phyloP scores from a whole-genome alignment of 116 monocot species.

The Trichopus zeylanicus region DNA sequence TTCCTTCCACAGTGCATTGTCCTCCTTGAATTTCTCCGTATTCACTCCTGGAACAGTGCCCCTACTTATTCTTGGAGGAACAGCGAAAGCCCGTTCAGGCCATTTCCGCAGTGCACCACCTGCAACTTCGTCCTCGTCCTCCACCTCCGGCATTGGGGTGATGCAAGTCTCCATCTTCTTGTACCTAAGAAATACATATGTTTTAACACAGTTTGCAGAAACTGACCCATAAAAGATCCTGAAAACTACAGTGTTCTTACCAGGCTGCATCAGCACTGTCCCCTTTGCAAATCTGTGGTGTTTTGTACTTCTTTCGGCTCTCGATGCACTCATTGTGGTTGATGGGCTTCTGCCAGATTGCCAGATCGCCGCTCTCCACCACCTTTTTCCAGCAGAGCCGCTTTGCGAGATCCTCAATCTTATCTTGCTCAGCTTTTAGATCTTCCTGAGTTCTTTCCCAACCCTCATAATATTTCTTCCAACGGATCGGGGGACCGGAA shows the following conservation, averaged over 20 bases:
- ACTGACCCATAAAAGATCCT: background rate
- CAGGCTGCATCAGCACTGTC: conserved; percentile 36
- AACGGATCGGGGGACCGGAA: conserved; percentile 69
- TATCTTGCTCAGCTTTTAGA: conserved; percentile 61
- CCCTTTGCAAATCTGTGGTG: conserved; percentile 33
- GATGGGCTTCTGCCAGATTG: too few species aligned
- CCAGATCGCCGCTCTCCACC: conserved; percentile 44
- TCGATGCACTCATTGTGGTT: conserved; percentile 49
- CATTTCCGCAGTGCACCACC: conserved; percentile 56
- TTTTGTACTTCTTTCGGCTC: conserved; percentile 13
- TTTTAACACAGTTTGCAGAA: background rate
- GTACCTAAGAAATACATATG: conserved; percentile 28
- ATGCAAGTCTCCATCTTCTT: conserved; percentile 69
- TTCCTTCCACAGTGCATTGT: conserved; percentile 50
- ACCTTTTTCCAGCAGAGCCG: conserved; percentile 58
- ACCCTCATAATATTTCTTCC: conserved; percentile 55
- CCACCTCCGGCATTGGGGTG: conserved; percentile 45
- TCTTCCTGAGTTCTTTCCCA: conserved; percentile 76
- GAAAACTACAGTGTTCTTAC: conserved; percentile 10
- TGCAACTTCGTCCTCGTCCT: conserved; percentile 22
- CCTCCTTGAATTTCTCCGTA: conserved; percentile 35
- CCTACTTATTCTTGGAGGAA: too few species aligned
- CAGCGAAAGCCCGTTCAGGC: conserved; percentile 47
- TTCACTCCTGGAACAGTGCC: conserved; percentile 39
- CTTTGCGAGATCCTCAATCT: conserved; percentile 54